phyloP scores from a whole-genome alignment of 352 stramenopile genomes.

The Pythium aphanidermatum region DNA sequence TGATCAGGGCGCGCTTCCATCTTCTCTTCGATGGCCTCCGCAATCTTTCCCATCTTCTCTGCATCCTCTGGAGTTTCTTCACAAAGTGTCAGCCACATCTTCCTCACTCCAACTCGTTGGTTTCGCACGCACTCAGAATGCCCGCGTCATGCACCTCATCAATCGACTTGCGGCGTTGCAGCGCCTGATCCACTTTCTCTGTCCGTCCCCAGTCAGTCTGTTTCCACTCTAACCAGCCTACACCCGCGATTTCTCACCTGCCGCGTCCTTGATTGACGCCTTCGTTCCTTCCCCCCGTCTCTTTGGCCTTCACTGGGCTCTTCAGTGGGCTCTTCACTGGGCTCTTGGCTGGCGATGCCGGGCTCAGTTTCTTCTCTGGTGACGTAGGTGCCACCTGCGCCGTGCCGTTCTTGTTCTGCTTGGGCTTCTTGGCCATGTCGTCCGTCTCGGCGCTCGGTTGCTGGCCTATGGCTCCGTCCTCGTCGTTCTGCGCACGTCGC shows the following conservation, averaged over 20 bases:
- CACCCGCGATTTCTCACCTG: conserved; percentile 8
- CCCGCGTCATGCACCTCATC: conserved; percentile 41
- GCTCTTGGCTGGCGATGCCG: conserved; percentile 14
- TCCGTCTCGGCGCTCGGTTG: conserved; percentile 22
- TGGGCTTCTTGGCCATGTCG: conserved; percentile 63
- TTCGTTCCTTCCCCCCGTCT: conserved; percentile 19
- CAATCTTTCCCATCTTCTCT: conserved; percentile 32
- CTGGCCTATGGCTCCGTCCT: conserved; percentile 26
- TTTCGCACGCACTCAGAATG: conserved; percentile 29
- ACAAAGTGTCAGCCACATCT: not conserved
- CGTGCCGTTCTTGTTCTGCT: conserved; percentile 25
- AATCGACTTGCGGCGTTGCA: conserved; percentile 38
- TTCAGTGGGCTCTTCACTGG: conserved; percentile 26
- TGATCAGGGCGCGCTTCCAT: conserved; percentile 38
- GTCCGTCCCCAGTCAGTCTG: not conserved
- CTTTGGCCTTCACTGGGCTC: not conserved
- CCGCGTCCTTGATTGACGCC: conserved; percentile 29
- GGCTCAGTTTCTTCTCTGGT: conserved; percentile 1
- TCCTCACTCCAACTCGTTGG: not conserved
- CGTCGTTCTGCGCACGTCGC: no score
- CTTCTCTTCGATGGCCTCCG: conserved; percentile 36
- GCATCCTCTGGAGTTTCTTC: conserved; percentile 20
- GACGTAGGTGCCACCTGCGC: not conserved
- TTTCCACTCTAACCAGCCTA: not conserved
- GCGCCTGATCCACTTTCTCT: conserved; percentile 34